Conservation (phyloP, 2,329 filamentous ascomycete genomes). For the Colletotrichum orbiculare region DNA sequence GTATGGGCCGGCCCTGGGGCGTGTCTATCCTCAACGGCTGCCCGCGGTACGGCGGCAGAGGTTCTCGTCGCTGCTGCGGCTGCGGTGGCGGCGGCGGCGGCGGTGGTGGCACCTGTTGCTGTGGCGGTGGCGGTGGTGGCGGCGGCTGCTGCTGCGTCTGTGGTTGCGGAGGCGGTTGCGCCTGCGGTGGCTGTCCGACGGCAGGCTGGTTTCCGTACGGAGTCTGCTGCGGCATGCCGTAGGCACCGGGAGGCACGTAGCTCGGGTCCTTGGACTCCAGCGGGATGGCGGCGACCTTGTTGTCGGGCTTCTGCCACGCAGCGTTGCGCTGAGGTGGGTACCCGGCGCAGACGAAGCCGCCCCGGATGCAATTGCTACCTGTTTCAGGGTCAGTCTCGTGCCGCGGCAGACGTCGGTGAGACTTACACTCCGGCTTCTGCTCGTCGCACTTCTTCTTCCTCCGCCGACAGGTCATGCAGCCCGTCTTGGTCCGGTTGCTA, state of each 20-base stretch:
- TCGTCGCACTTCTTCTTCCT: conserved; percentile 99
- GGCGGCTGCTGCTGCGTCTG: conserved; percentile 41
- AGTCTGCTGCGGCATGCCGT: conserved; percentile 66
- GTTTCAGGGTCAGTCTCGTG: conserved; percentile 37
- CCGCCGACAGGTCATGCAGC: conserved; percentile 89
- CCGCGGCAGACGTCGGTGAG: not conserved
- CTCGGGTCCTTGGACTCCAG: conserved; percentile 85
- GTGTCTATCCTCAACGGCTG: conserved; percentile 72
- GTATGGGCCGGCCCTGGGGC: conserved; percentile 66
- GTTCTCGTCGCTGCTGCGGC: conserved; percentile 60
- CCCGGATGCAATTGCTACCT: conserved; percentile 91
- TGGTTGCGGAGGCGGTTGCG: conserved; percentile 10
- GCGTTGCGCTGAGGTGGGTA: conserved; percentile 84
- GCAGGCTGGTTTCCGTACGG: conserved; percentile 48
- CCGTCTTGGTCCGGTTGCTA: conserved; percentile 95
- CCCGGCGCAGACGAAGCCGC: conserved; percentile 90
- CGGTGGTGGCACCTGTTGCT: conserved; percentile 38
- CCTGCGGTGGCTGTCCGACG: conserved; percentile 39
- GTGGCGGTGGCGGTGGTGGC: conserved; percentile 44
- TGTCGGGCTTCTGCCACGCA: conserved; percentile 80
- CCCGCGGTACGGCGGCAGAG: conserved; percentile 69
- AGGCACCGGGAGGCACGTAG: conserved; percentile 71
- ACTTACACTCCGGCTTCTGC: conserved; percentile 89
- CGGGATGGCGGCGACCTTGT: conserved; percentile 74
- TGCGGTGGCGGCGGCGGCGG: conserved; percentile 35